Conservation (phyloP, 1,284 basidiomycete genomes). For the Neonothopanus nambi region DNA sequence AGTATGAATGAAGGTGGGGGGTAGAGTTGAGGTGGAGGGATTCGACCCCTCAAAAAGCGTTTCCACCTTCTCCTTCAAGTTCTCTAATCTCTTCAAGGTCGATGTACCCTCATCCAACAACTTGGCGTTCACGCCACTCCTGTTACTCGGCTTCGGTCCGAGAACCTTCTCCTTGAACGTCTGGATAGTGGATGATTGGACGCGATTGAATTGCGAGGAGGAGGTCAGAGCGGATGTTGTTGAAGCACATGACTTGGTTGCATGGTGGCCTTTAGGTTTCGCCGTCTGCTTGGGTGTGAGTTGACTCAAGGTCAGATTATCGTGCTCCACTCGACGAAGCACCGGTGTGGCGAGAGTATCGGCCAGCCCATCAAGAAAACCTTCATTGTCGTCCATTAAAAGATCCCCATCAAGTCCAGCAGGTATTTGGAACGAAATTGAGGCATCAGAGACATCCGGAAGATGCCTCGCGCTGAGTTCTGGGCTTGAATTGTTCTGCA, state of each 20-base stretch:
- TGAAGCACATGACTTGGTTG: background rate
- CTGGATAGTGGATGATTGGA: slow-evolving; percentile 5
- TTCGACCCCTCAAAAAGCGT: no score
- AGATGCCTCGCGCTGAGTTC: slow-evolving; percentile 50
- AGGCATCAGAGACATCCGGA: slow-evolving; percentile 39
- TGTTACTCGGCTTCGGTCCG: no score
- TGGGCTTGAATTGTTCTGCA: background rate
- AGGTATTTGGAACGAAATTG: slow-evolving; percentile 53
- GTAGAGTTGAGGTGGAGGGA: no score
- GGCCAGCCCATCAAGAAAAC: slow-evolving; percentile 40
- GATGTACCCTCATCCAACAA: no score
- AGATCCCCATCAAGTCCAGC: slow-evolving; percentile 32
- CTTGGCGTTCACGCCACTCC: no score
- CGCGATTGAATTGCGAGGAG: slow-evolving; percentile 1
- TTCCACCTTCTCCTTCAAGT: no score
- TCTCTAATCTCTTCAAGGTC: no score
- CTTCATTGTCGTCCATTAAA: slow-evolving; percentile 40
- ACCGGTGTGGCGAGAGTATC: slow-evolving; percentile 35
- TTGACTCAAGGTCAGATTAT: slow-evolving; percentile 34
- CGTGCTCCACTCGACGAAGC: slow-evolving; percentile 24
- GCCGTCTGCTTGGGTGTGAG: slow-evolving; percentile 35
- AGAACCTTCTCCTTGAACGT: no score
- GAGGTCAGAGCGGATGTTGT: background rate
- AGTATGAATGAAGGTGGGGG: no score
- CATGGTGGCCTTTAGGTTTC: slow-evolving; percentile 2